A percentile compares a stretch with the other conserved stretches of the same genome.
phyloP scores from a whole-genome alignment of 768 basidiomycete species.

The Podaxis mareebaensis region DNA sequence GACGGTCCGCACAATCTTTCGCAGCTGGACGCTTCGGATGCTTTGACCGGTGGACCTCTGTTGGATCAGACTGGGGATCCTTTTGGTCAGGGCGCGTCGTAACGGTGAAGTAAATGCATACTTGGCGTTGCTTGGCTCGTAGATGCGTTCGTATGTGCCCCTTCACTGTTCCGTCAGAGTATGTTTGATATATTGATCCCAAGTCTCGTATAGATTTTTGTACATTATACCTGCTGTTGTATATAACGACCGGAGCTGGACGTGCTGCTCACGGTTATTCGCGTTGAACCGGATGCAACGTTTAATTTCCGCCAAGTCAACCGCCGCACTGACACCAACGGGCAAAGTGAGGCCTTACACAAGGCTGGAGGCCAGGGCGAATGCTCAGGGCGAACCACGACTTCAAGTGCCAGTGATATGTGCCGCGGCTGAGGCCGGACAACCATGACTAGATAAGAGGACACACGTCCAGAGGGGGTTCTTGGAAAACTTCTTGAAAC shows the following conservation, averaged over 20 bases:
- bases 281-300: no score
- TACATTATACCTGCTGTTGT: background rate
- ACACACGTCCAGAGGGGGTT: no score
- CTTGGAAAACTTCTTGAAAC: no score
- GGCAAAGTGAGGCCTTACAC: no score
- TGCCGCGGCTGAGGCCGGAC: no score
- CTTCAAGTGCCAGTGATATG: no score
- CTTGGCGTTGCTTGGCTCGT: background rate
- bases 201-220: background rate
- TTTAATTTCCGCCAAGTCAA: no score
- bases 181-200: background rate
- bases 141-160: background rate
- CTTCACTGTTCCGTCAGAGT: background rate
- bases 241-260: background rate
- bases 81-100: constrained; percentile 39
- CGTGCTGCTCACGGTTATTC: no score
- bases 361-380: no score
- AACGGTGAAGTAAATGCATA: background rate
- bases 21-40: constrained; percentile 54
- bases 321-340: no score
- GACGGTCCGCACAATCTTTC: constrained; percentile 54
- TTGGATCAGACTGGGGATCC: constrained; percentile 65
- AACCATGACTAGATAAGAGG: no score
- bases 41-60: constrained; percentile 56
- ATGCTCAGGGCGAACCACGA: no score